Evolutionary conservation across 169 alveolate species (phyloP).

Genomic region (Amoebophrya sp.): DNA sequence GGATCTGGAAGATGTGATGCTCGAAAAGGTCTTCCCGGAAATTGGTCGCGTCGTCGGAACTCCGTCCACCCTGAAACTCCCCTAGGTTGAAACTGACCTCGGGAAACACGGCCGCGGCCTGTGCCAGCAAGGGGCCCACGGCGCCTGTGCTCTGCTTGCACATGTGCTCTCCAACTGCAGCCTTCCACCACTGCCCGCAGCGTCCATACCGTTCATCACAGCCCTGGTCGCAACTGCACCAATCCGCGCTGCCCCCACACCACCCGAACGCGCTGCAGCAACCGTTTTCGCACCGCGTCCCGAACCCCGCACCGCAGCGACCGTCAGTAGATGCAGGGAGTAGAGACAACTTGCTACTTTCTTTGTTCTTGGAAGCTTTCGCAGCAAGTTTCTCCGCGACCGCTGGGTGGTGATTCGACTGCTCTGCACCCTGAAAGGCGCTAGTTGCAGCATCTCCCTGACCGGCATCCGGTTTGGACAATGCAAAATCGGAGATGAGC

Average conservation of each 20-base stretch:
- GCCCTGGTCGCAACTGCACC: background rate
- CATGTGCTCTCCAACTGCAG: background rate
- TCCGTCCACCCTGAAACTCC: background rate
- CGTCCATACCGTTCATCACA: conserved; percentile 3
- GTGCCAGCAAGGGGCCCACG: background rate
- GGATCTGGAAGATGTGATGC: no score
- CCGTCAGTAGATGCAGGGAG: background rate
- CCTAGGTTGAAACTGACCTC: background rate
- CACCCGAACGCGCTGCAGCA: background rate
- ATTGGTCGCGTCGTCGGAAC: background rate
- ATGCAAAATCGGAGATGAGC: no score
- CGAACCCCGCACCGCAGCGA: background rate
- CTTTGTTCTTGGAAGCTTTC: no score
- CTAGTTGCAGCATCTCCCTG: no score
- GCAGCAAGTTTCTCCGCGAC: no score
- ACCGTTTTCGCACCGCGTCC: background rate
- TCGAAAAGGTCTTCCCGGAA: background rate
- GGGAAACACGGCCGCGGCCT: background rate
- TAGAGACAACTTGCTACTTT: no score
- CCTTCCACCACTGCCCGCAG: conserved; percentile 25
- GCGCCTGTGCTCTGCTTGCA: background rate
- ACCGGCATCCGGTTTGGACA: no score
- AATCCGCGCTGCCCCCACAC: background rate
- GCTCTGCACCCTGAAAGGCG: background rate
- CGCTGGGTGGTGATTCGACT: background rate